Base-by-base conservation (phyloP, 148 eudicot genomes). In the Tetragonia tetragonoides region DNA sequence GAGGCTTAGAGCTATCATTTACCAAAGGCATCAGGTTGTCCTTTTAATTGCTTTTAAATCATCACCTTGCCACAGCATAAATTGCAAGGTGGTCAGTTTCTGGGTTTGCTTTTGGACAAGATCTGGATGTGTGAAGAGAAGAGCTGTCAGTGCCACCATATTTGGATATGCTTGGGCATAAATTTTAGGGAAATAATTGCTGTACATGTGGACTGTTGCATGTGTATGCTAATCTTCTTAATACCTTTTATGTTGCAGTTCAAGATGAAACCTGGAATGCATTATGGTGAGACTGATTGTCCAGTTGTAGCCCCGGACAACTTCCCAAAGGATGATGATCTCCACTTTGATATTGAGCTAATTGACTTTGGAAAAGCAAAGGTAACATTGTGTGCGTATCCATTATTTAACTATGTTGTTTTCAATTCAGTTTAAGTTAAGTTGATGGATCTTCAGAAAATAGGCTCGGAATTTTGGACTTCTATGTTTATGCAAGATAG, bases 251-350 rank as follows among this genome's bases (percentile, higher is more conserved):
- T 68, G 72, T 75, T 85, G 84, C 93, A 95, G 97, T 89, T 95
- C 81, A 93, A 89, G 84, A 88, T 95, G 90, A 95, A 93, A 86
- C 85, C 99, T 66, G 97, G 87, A 81, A 80, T 95, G 93, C 99
- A 95, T 82, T 95, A 91, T 82, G 97, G 92, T 42, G 99, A 95
- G 86, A 89, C 85, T 73, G 87, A 91, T 78, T 95, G 99, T 81
- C 99, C 97, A 28, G 89, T 95, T 82, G 79, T 91, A 73, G 91
- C 82, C 82, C 81, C 94, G 10, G 97, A 89, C 42, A 83, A 83
- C 87, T 90, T 95, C 77, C 99, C 99, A 16, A 88, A 89, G 85
- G 99, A 95, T 75, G 90, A 83, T 38, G 97, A 93, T 79, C 97
- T 95, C 81, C 90, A 93, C 75, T 95, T 93, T 88, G 97, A 95